Conservation (phyloP, 129 eudicot genomes). For the Flaveria ramosissima region DNA sequence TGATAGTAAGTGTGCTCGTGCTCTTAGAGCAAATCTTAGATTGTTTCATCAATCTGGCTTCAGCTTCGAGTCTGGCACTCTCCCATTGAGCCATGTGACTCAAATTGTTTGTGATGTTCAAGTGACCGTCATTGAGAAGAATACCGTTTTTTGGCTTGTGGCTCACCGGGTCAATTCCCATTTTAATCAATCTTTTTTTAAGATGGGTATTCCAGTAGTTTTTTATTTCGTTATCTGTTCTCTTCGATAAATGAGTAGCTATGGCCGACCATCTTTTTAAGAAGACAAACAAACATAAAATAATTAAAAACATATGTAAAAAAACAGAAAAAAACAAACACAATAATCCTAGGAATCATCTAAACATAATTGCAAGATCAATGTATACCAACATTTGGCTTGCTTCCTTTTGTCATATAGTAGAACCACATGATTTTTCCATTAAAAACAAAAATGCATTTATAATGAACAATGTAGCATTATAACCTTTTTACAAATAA, state of each 20-base stretch:
- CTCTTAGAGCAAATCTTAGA: constrained; percentile 56
- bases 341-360: constrained; percentile 22
- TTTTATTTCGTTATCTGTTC: constrained; percentile 78
- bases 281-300: constrained; percentile 11
- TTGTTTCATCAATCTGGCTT: constrained; percentile 73
- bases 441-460: neutral
- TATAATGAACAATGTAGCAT: constrained; percentile 9
- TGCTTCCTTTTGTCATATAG: constrained; percentile 2
- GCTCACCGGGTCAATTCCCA: constrained; percentile 80
- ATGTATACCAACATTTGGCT: constrained; percentile 10
- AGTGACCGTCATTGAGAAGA: constrained; percentile 38
- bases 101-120: constrained; percentile 63
- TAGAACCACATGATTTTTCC: neutral
- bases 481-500: neutral
- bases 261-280: constrained; percentile 76
- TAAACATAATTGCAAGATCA: constrained; percentile 14
- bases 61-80: constrained; percentile 94
- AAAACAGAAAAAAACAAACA: neutral
- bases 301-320: constrained; percentile 7
- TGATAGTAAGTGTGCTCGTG: constrained; percentile 21
- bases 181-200: constrained; percentile 60
- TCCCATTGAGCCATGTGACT: constrained; percentile 99
- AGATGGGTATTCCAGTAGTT: constrained; percentile 79
- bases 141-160: constrained; percentile 68
- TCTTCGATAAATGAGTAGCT: constrained; percentile 68